Evolutionary conservation across 169 alveolate species (phyloP), one percentile per base, ranked within the genome.

Genomic region (Plasmodium fragile): DNA sequence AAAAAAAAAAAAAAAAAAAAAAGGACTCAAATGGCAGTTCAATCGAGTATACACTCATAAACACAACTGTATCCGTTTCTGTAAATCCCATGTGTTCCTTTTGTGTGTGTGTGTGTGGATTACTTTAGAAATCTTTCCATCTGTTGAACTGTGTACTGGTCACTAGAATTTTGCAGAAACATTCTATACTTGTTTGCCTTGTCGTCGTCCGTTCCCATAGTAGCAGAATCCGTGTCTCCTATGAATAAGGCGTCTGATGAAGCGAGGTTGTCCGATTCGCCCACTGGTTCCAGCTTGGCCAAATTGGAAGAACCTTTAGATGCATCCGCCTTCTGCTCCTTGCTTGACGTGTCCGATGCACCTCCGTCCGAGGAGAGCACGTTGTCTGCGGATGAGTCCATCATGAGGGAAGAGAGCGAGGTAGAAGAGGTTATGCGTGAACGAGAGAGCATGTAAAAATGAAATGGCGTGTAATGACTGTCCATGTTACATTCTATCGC

Each of bases 111-210:
- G 6, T 11, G 82, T 0, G 36, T 2, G 70, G 8, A 65, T 89
- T 89, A 77, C 94, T 89, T 89, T 36, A 89, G 81, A 89, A 89
- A 89, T 18, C 52, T 79, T 45, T 89, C 65, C 94, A 89, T 89
- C 72, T 89, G 83, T 22, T 89, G 82, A 79, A 80, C 13, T 10
- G 94, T 43, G 55, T 79, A 89, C 53, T 89, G 90, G 71, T 69
- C 82, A 34, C 77, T 59, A 41, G 81, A 55, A 89, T 43, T 49
- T 30, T 79, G 82, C 18, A 89, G 72, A 80, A 79, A 89, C 22
- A 18, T 53, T 22, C 52, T 80, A 70, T 79, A 79, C 55, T 69
- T 45, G 16, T 65, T 89, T 78, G 43, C 71, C 13, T 79, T 79
- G 39, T 89, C 82, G 13, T 75, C 85, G 45, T 85, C 79, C 6